Evolutionary conservation across 1,139 yeast species (phyloP), one percentile per base, ranked within the genome.

Genomic region (Nakaseomyces bracarensis): DNA sequence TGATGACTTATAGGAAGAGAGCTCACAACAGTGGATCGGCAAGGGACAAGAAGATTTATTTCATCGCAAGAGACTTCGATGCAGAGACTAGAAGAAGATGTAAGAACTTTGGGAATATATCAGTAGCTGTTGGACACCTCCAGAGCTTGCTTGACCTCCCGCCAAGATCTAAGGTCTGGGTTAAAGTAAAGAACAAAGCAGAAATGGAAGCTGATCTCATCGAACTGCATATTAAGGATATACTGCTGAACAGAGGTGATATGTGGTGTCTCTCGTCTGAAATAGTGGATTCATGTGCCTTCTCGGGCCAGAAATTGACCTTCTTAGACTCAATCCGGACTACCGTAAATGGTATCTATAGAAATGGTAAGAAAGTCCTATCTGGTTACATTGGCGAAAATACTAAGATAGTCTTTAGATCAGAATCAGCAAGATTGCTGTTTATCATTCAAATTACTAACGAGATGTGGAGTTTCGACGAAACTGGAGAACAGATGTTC

Each of bases 401-500:
- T 26, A 89, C 98, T 3, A 81, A 81, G 50, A 67, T 91, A 15
- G 84, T 87, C 0, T 91, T 83, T 57, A 71, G 98, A 40, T 85
- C 96, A 1, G 96, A 91, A 54, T 81, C 95, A 37, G 94, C 97
- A 1, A 76, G 84, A 45, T 66, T 89, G 46, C 75, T 87, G 10
- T 84, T 89, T 39, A 69, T 93, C 47, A 78, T 93, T 41, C 98
- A 93, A 59, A 76, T 89, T 50, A 84, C 96, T 1, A 72, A 82
- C 33, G 99, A 93, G 57, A 93, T 91, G 96, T 93, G 97, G 95
- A 87, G 89, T 58, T 93, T 93, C 61, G 97, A 91, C 63, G 96
- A 89, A 57, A 83, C 82, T 52, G 98, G 98, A 0, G 97, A 89
- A 56, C 83, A 89, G 40, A 76, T 86, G 74, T 91, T 89, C 59